Conservation (phyloP, 192 early-diverging fungal species). For the Backusella mclennaniae region DNA sequence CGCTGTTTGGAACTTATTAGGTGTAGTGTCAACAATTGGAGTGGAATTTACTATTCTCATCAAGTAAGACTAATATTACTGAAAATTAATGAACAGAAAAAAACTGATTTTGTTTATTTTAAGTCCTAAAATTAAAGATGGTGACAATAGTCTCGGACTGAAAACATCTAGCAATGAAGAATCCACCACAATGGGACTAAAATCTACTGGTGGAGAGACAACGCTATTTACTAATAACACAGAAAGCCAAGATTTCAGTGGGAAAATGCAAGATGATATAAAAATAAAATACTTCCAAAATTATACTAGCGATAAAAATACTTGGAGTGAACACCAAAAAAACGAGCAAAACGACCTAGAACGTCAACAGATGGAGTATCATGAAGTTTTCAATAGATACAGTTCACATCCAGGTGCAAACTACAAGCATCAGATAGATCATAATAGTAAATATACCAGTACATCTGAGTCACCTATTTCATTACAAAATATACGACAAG, state of each 20-base stretch:
- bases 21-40: conserved; percentile 11
- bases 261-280: not conserved
- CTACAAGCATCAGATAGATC: not conserved
- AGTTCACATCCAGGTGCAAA: not conserved
- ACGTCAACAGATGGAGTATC: conserved; percentile 1
- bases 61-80: conserved; percentile 11
- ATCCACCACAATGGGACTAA: not conserved
- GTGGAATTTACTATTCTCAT: conserved; percentile 26
- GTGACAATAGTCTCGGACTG: not conserved
- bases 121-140: not conserved
- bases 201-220: not conserved
- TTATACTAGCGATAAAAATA: not conserved
- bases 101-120: not conserved
- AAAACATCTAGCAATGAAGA: not conserved
- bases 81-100: not conserved
- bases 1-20: conserved; percentile 28
- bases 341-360: not conserved
- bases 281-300: conserved; percentile 1
- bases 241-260: not conserved
- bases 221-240: not conserved
- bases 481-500: not conserved
- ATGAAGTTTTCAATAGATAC: conserved; percentile 1
- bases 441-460: not conserved
- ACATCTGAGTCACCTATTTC: not conserved
- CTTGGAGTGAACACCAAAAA: not conserved